These are phyloP conservation scores for Begonia masoniana DNA, from an alignment of 306 rosid species.

Conservation along the genomic window DNA sequence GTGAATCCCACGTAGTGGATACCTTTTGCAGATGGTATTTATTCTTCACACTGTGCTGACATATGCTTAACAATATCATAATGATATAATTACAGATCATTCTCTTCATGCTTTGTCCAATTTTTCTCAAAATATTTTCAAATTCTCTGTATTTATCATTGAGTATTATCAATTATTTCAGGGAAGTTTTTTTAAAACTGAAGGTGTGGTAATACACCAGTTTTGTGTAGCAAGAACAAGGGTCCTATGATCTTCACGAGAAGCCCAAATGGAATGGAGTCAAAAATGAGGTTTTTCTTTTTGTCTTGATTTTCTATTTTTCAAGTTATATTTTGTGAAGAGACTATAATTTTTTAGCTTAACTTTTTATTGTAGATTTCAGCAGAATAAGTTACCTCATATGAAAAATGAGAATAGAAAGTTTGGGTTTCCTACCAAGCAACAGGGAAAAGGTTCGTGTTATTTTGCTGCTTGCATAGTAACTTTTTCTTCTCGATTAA, in stretches of 20 bases:
- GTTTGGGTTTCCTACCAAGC: slow-evolving; percentile 22
- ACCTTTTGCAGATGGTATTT: no score
- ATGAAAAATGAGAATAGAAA: slow-evolving; percentile 34
- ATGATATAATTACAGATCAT: no score
- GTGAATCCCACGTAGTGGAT: no score
- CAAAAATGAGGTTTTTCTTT: slow-evolving; percentile 6
- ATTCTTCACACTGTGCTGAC: no score
- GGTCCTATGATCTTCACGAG: slow-evolving; percentile 31
- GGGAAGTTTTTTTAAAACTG: slow-evolving; percentile 27
- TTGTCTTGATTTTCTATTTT: slow-evolving; percentile 1
- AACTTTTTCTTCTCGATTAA: background rate
- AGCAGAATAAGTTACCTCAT: slow-evolving; percentile 48
- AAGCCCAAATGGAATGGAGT: slow-evolving; percentile 47
- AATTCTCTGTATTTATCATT: slow-evolving; percentile 3
- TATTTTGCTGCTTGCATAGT: slow-evolving; percentile 1
- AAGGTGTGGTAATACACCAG: slow-evolving; percentile 28
- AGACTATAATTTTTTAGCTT: slow-evolving; percentile 4
- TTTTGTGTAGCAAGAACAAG: slow-evolving; percentile 36
- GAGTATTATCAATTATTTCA: slow-evolving; percentile 20
- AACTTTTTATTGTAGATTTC: slow-evolving; percentile 36
- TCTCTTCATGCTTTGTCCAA: background rate
- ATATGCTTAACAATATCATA: no score
- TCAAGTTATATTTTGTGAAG: background rate
- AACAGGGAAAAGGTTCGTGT: slow-evolving; percentile 48
- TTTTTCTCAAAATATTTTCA: background rate